These are phyloP conservation scores for Nakazawaea populi DNA, from an alignment of 805 yeast genomes.

Conservation along the genomic window DNA sequence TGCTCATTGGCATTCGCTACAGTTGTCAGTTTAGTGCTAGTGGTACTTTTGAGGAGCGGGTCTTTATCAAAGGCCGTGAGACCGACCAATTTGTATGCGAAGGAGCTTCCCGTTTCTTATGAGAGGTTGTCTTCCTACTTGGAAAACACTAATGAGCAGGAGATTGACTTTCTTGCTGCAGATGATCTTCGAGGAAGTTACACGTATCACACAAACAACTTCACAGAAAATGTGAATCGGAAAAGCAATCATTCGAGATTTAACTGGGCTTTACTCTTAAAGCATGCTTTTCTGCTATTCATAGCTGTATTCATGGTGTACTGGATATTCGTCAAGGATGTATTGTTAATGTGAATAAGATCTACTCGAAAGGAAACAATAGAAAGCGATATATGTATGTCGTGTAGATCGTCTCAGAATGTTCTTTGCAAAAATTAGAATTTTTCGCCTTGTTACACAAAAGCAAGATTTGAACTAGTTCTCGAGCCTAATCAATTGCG, in stretches of 20 bases:
- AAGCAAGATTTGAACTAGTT: too few species aligned
- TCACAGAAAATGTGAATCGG: background rate
- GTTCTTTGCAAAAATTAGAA: too few species aligned
- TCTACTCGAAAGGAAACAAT: too few species aligned
- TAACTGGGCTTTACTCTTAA: background rate
- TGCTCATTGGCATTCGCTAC: slow-evolving; percentile 27
- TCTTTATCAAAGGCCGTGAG: background rate
- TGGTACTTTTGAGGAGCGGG: slow-evolving; percentile 1
- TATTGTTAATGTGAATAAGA: slow-evolving; percentile 5
- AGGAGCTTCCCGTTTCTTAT: slow-evolving; percentile 7
- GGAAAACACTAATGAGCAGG: background rate
- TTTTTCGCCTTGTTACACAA: too few species aligned
- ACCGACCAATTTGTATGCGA: background rate
- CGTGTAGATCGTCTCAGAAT: too few species aligned
- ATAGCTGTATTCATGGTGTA: background rate
- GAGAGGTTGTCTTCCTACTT: slow-evolving; percentile 2
- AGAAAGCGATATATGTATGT: too few species aligned
- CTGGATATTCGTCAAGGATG: slow-evolving; percentile 16
- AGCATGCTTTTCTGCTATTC: background rate
- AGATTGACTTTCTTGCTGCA: background rate
- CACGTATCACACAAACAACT: slow-evolving; percentile 5
- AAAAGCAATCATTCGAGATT: background rate
- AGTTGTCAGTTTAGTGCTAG: slow-evolving; percentile 11
- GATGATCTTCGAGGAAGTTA: slow-evolving; percentile 5
- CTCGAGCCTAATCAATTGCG: too few species aligned